Evolutionary conservation across 768 basidiomycete species (phyloP).

Genomic region (Lentinula edodes): DNA sequence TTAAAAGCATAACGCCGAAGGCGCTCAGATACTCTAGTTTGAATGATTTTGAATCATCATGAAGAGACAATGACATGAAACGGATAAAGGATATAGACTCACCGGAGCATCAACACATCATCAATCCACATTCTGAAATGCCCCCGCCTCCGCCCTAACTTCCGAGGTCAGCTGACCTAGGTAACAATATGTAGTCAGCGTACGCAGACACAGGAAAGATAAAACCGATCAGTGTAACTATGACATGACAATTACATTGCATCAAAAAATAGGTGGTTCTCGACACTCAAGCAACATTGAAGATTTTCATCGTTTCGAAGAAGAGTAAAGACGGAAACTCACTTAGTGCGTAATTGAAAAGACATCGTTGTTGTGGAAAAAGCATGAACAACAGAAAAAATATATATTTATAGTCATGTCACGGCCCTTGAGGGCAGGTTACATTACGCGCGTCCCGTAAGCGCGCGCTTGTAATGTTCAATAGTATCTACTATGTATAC

Average conservation of each 20-base stretch:
- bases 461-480: too few relatives aligned
- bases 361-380: background rate
- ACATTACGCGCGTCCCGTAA: too few relatives aligned
- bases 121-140: background rate
- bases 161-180: too few relatives aligned
- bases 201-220: background rate
- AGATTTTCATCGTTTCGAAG: conserved; percentile 56
- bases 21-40: conserved; percentile 95
- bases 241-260: conserved; percentile 69
- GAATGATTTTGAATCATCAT: conserved; percentile 64
- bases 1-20: conserved; percentile 63
- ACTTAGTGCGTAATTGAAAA: background rate
- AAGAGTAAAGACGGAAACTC: background rate
- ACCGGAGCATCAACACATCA: background rate
- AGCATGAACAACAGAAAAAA: background rate
- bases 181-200: background rate
- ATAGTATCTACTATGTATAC: too few relatives aligned
- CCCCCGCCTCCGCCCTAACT: too few relatives aligned
- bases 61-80: conserved; percentile 5
- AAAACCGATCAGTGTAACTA: conserved; percentile 85
- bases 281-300: conserved; percentile 43
- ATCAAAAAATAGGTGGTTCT: conserved; percentile 46
- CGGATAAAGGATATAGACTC: conserved; percentile 1
- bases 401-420: background rate
- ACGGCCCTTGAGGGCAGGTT: background rate